Percentiles rank a stretch among this genome's conserved stretches.
These are phyloP conservation scores for Nitzschia sp. DNA, from an alignment of 108 stramenopile genomes.

Conservation along the genomic window DNA sequence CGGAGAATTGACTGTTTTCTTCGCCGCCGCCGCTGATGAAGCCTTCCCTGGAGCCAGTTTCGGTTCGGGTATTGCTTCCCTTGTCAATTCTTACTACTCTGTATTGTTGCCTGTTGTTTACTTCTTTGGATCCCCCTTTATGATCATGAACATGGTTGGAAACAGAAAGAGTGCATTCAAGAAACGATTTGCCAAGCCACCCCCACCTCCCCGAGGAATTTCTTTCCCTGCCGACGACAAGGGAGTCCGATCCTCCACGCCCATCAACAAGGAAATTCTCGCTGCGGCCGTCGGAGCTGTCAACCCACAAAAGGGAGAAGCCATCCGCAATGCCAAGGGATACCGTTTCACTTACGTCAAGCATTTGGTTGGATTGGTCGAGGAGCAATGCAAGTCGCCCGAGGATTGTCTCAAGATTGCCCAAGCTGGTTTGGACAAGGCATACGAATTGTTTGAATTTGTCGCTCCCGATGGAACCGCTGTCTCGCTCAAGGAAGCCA, in stretches of 20 bases:
- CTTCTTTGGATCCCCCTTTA: conserved; percentile 82
- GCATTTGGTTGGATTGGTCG: conserved; percentile 85
- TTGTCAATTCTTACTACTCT: conserved; percentile 48
- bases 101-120: conserved; percentile 75
- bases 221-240: conserved; percentile 79
- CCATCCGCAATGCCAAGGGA: conserved; percentile 56
- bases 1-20: conserved; percentile 85
- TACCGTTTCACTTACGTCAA: conserved; percentile 92
- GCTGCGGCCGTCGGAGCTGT: conserved; percentile 86
- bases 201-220: conserved; percentile 88
- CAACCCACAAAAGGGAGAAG: conserved; percentile 59
- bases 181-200: conserved; percentile 84
- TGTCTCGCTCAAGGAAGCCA: conserved; percentile 76
- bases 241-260: conserved; percentile 85
- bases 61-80: conserved; percentile 35
- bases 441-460: conserved; percentile 91
- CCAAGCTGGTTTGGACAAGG: conserved; percentile 87
- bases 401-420: conserved; percentile 85
- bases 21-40: conserved; percentile 59
- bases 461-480: conserved; percentile 77
- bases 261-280: conserved; percentile 80
- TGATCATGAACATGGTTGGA: conserved; percentile 94
- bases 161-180: conserved; percentile 89
- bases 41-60: conserved; percentile 34
- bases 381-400: conserved; percentile 76